Evolutionary conservation across 139 green algal species (phyloP).

Genomic region (Bryopsis sp.): DNA sequence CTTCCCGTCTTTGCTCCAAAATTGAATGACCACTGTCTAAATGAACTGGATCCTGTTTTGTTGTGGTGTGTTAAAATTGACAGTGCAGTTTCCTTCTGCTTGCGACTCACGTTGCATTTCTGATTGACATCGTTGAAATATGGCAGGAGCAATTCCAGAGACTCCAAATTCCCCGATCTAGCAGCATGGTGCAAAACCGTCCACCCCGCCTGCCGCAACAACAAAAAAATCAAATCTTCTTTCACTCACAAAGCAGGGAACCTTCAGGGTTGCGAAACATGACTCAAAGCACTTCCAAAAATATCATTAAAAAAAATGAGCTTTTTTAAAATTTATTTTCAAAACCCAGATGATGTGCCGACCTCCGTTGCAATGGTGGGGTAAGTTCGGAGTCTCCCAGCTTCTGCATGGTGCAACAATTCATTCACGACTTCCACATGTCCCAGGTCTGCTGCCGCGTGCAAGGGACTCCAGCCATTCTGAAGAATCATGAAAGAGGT

Average conservation of each 20-base stretch:
- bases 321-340: not conserved
- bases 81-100: too few relatives aligned
- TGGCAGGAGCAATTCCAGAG: not conserved
- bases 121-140: not conserved
- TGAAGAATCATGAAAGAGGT: not conserved
- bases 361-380: slow-evolving; percentile 9
- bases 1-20: too few relatives aligned
- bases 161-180: not conserved
- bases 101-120: not conserved
- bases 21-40: too few relatives aligned
- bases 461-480: slow-evolving; percentile 1
- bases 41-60: too few relatives aligned
- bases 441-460: not conserved
- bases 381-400: too few relatives aligned
- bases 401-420: too few relatives aligned
- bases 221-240: too few relatives aligned
- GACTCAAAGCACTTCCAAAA: too few relatives aligned
- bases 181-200: not conserved
- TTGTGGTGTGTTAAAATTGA: too few relatives aligned
- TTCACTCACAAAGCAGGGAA: too few relatives aligned
- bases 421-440: not conserved
- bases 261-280: too few relatives aligned
- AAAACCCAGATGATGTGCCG: not conserved
- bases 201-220: not conserved
- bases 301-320: too few relatives aligned